phyloP scores from a whole-genome alignment of 2,329 filamentous ascomycete genomes.

The Septoria petroselini region DNA sequence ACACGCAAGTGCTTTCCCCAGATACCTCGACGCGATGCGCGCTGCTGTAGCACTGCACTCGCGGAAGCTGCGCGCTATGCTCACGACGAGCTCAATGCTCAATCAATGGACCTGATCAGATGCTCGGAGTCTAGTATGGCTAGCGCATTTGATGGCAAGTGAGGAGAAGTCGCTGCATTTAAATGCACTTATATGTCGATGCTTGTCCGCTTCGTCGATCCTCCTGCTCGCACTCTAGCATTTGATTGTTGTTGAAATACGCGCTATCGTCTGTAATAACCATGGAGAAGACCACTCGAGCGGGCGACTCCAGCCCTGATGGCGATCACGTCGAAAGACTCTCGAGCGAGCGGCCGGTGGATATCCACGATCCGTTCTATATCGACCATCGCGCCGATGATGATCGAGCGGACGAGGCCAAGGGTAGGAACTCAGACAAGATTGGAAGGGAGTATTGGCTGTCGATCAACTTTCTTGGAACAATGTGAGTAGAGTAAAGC shows the following conservation, averaged over 20 bases:
- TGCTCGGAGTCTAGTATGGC: background rate
- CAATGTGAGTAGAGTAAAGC: too few relatives aligned
- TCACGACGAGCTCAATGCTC: background rate
- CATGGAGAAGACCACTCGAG: background rate
- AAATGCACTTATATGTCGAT: background rate
- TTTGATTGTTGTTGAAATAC: too few relatives aligned
- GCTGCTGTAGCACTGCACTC: background rate
- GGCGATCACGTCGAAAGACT: constrained; percentile 20
- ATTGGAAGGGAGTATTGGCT: constrained; percentile 29
- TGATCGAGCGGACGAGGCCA: constrained; percentile 29
- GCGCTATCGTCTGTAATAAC: background rate
- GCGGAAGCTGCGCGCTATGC: background rate
- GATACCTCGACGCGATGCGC: background rate
- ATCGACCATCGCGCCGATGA: constrained; percentile 28
- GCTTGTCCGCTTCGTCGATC: background rate
- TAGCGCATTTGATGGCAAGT: background rate
- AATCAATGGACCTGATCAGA: background rate
- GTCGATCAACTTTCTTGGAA: constrained; percentile 29
- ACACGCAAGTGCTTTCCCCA: too few relatives aligned
- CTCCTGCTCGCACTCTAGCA: too few relatives aligned
- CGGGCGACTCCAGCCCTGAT: constrained; percentile 1
- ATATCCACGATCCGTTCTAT: constrained; percentile 14
- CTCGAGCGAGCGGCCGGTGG: constrained; percentile 4
- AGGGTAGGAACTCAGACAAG: constrained; percentile 27
- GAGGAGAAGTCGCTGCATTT: background rate